phyloP scores from a whole-genome alignment of 176 grass and related monocot species.

The Panicum miliaceum region DNA sequence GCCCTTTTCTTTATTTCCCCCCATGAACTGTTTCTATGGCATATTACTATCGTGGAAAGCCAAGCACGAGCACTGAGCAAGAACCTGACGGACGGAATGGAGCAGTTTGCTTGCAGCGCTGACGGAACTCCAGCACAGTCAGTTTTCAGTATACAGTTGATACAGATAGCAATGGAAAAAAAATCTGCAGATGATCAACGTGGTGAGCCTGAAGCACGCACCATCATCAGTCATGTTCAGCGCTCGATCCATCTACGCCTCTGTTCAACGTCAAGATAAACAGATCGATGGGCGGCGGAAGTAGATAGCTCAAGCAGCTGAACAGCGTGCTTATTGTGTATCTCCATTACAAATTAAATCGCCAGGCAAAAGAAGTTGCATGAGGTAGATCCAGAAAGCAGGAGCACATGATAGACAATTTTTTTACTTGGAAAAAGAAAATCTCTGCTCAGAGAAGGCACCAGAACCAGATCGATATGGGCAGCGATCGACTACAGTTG shows the following conservation, averaged over 20 bases:
- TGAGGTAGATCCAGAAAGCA: too few relatives aligned
- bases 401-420: too few relatives aligned
- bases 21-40: background rate
- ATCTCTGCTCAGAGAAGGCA: too few relatives aligned
- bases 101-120: background rate
- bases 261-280: background rate
- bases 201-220: background rate
- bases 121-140: background rate
- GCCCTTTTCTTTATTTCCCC: too few relatives aligned
- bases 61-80: background rate
- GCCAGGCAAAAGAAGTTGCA: too few relatives aligned
- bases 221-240: background rate
- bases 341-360: too few relatives aligned
- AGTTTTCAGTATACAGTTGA: background rate
- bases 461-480: too few relatives aligned
- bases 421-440: too few relatives aligned
- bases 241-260: too few relatives aligned
- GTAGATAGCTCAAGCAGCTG: background rate
- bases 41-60: background rate
- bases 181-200: background rate
- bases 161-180: background rate
- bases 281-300: background rate
- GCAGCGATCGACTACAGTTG: too few relatives aligned
- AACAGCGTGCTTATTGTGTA: background rate
- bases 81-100: background rate